A percentile compares a stretch with the other conserved stretches of the same genome.
These are phyloP conservation scores for Aspergillus ochraceus DNA, from an alignment of 2,329 filamentous ascomycete species.

Conservation along the genomic window DNA sequence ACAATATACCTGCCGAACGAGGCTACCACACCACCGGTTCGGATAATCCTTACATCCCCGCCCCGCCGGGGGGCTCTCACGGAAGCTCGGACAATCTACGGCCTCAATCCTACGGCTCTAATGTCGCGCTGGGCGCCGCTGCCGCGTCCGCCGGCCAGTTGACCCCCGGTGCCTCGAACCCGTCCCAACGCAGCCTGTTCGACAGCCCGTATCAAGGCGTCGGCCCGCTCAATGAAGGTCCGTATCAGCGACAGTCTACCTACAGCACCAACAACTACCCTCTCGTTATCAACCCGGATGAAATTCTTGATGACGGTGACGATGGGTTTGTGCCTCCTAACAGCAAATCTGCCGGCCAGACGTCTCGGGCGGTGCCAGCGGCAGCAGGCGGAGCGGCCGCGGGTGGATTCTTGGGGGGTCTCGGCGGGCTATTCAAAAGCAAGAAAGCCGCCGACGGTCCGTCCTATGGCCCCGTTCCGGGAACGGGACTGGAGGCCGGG, in stretches of 20 bases:
- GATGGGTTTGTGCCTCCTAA: conserved; percentile 66
- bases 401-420: conserved; percentile 27
- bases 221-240: conserved; percentile 58
- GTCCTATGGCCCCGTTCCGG: conserved; percentile 58
- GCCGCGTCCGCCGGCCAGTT: conserved; percentile 32
- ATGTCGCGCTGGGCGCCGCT: conserved; percentile 34
- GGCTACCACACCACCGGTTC: conserved; percentile 35
- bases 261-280: conserved; percentile 53
- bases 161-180: conserved; percentile 34
- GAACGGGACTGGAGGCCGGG: conserved; percentile 27
- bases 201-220: conserved; percentile 33
- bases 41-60: conserved; percentile 39
- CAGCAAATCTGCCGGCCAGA: conserved; percentile 8
- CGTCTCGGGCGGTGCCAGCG: conserved; percentile 38
- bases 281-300: conserved; percentile 68
- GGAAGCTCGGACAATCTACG: conserved; percentile 25
- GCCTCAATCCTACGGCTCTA: conserved; percentile 42
- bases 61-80: conserved; percentile 18
- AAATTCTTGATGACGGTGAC: conserved; percentile 84
- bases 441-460: conserved; percentile 45
- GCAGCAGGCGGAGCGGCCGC: conserved; percentile 47
- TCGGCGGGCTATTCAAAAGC: conserved; percentile 42
- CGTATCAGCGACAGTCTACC: conserved; percentile 62
- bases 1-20: conserved; percentile 35
- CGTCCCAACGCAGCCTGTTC: conserved; percentile 54